Percentiles rank a stretch among this genome's conserved stretches.
Evolutionary conservation across 345 rosid species (phyloP).

Genomic region (Lepidium aucheri): DNA sequence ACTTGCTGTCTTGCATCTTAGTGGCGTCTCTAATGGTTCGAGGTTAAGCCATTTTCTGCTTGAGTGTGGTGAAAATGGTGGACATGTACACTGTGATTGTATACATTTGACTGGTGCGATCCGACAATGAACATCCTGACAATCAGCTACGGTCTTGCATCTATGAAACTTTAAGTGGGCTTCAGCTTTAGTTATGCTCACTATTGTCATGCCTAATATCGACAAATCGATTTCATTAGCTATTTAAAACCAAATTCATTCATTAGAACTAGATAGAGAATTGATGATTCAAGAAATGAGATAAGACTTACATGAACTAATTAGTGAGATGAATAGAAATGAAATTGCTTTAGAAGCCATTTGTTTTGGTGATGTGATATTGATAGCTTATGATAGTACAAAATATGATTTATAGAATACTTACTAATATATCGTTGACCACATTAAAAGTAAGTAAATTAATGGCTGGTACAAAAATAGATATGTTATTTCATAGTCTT

Average conservation of each 20-base stretch:
- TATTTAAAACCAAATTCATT: background rate
- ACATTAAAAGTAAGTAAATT: no score
- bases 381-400: background rate
- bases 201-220: conserved; percentile 1
- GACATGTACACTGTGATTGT: background rate
- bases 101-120: background rate
- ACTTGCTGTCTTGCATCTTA: background rate
- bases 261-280: background rate
- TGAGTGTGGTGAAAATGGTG: background rate
- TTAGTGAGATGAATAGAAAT: conserved; percentile 1
- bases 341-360: conserved; percentile 7
- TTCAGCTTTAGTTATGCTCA: background rate
- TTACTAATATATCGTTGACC: no score
- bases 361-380: background rate
- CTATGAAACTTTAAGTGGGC: background rate
- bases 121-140: background rate
- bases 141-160: conserved; percentile 5
- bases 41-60: background rate
- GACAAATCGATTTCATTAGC: background rate
- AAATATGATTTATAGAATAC: background rate
- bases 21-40: background rate
- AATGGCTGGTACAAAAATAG: no score
- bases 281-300: background rate
- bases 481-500: no score
- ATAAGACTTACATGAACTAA: conserved; percentile 14